Percentiles rank a stretch among this genome's conserved stretches.
Evolutionary conservation across 257 asterid genomes (phyloP).

Genomic region (Fraxinus cuspidata): DNA sequence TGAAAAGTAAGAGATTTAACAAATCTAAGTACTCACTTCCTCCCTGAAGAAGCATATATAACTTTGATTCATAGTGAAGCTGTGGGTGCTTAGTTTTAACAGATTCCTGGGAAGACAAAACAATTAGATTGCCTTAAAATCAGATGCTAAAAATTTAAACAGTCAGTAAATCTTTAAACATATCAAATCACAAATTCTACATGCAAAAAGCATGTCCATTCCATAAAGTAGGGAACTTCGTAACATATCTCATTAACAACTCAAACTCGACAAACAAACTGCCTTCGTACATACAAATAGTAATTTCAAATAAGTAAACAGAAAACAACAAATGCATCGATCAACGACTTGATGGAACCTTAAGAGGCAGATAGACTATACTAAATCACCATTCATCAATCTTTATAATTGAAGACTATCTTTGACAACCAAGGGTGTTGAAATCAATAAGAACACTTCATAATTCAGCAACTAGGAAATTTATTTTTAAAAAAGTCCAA

Average conservation of each 20-base stretch:
- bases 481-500: neutral
- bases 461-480: neutral
- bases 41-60: slow-evolving; percentile 90
- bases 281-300: slow-evolving; percentile 12
- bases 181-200: too few species aligned
- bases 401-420: neutral
- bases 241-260: slow-evolving; percentile 7
- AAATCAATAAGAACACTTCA: slow-evolving; percentile 3
- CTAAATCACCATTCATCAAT: slow-evolving; percentile 8
- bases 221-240: neutral
- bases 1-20: neutral
- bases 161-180: neutral
- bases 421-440: neutral
- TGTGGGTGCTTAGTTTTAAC: slow-evolving; percentile 93
- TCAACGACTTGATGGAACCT: neutral
- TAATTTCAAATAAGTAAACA: slow-evolving; percentile 2
- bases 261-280: neutral
- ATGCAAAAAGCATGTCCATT: neutral
- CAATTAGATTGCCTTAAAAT: neutral
- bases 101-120: slow-evolving; percentile 57
- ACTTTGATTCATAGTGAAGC: slow-evolving; percentile 92
- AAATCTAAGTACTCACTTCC: slow-evolving; percentile 69
- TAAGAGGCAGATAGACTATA: neutral
- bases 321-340: neutral
- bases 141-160: neutral